Base-by-base conservation (phyloP, 164 flowering plant genomes). In the Platanus orientalis region DNA sequence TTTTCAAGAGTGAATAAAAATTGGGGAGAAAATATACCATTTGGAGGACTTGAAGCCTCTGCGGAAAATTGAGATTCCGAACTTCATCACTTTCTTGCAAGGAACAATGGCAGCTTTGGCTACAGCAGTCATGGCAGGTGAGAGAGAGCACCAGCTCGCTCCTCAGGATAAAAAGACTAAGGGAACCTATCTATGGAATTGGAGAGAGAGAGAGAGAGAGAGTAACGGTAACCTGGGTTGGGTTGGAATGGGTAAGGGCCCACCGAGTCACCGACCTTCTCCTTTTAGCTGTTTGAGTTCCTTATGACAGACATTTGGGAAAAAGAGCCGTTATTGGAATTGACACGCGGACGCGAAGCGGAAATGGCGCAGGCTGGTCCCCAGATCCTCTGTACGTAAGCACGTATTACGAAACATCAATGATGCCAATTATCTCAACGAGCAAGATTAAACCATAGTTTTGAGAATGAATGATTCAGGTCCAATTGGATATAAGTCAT, bases 41-140 rank as follows among this genome's bases (percentile, higher is more conserved):
- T 89, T 87, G 49, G 97, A 87, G 62, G 92, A 75, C 56, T 81
- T 88, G 84, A 92, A 92, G 74, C 85, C 73, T 1, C 71, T 61
- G 56, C 84, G 63, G 63, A 89, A 79, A 63, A 89, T 53, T 19
- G 87, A 75, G 45, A 77, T 57, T 24, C 71, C 70, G 55, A 81
- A 56, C 72, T 66, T 79, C 81, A 78, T 55, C 40, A 79, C 67
- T 58, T 70, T 80, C 75, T 72, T 82, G 66, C 84, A 70, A 20
- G 67, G 67, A 20, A 62, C 42, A 1, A 68, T 39, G 14, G 78
- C 76, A n/a, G 44, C 68, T 25, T 56, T 67, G 28, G 60, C 23
- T 21, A 27, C 60, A 20, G 53, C 75, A 0, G 73, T 60, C 84
- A 78, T 75, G 27, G 68, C 51, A 65, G 63, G 54, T 3, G 12